Evolutionary conservation across 202 grass and related monocot species (phyloP), one percentile per base, ranked within the genome.

Genomic region (Panicum virgatum): DNA sequence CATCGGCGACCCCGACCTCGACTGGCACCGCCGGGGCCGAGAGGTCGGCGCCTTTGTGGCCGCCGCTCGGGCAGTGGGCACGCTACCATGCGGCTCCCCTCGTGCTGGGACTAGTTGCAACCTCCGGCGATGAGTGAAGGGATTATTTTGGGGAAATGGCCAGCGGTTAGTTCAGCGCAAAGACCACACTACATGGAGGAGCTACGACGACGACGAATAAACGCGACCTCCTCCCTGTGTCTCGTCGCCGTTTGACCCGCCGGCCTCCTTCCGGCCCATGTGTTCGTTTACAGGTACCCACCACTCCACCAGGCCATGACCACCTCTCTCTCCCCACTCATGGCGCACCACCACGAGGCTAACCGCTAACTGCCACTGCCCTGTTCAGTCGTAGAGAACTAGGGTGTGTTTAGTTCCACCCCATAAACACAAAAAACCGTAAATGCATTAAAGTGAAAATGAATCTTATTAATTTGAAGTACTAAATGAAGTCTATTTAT

Each of bases 361-460:
- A 89, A 86, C 78, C 0, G 78, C 72, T 82, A 89, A 86, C 78
- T 23, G 83, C 83, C 73, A 54, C 66, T 78, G 78, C 44, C 56
- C 78, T 58, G 69, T 73, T 22, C 60, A 9, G 83, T 47, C 27
- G 45, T 54, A 29, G 25, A 77, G 34, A 51, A 69, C 20, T 52
- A 44, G 32, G 2, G n/a, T n/a, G n/a, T n/a, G n/a, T n/a, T n/a
- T n/a, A n/a, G n/a, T n/a, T n/a, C n/a, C n/a, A n/a, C n/a, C n/a
- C n/a, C n/a, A n/a, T n/a, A n/a, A n/a, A n/a, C n/a, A n/a, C n/a
- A n/a, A n/a, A n/a, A n/a, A n/a, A n/a, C n/a, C n/a, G n/a, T n/a
- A n/a, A n/a, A n/a, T n/a, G n/a, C n/a, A n/a, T n/a, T n/a, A n/a
- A n/a, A n/a, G n/a, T n/a, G n/a, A n/a, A n/a, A n/a, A n/a, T n/a